Percentiles rank a stretch among this genome's conserved stretches.
phyloP scores from a whole-genome alignment of 164 flowering plant species.

The Chimonanthus salicifolius region DNA sequence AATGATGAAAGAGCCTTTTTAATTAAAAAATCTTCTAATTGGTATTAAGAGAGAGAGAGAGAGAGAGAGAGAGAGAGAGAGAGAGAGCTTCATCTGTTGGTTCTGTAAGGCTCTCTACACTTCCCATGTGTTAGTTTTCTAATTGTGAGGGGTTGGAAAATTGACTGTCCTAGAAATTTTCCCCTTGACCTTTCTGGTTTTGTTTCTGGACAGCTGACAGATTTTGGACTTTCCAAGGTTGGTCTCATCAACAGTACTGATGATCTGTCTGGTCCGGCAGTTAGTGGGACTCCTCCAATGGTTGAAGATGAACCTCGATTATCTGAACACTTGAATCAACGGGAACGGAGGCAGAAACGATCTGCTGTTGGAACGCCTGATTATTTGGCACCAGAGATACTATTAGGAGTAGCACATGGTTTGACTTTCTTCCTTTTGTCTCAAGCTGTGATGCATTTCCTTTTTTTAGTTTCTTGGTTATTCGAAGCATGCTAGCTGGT shows the following conservation, averaged over 20 bases:
- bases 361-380: conserved; percentile 99
- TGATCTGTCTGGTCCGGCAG: conserved; percentile 97
- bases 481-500: neutral
- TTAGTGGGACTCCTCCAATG: conserved; percentile 73
- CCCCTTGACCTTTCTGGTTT: neutral
- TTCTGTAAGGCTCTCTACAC: too few species aligned
- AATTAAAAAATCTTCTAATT: too few species aligned
- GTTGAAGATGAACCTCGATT: conserved; percentile 61
- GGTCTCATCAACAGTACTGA: conserved; percentile 99
- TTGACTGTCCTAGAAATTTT: neutral
- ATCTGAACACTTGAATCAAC: conserved; percentile 50
- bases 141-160: too few species aligned
- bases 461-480: neutral
- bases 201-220: conserved; percentile 70
- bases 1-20: too few species aligned
- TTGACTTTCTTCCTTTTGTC: conserved; percentile 8
- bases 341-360: conserved; percentile 74
- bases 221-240: conserved; percentile 98
- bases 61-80: too few species aligned
- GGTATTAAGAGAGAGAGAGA: too few species aligned
- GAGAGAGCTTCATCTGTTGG: too few species aligned
- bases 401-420: conserved; percentile 99
- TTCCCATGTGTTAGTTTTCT: too few species aligned
- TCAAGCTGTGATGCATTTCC: neutral
- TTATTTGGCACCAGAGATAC: conserved; percentile 98